A percentile compares a stretch with the other conserved stretches of the same genome.
These are phyloP conservation scores for Stromatinia cepivora DNA, from an alignment of 2,329 filamentous ascomycete genomes.

Conservation along the genomic window DNA sequence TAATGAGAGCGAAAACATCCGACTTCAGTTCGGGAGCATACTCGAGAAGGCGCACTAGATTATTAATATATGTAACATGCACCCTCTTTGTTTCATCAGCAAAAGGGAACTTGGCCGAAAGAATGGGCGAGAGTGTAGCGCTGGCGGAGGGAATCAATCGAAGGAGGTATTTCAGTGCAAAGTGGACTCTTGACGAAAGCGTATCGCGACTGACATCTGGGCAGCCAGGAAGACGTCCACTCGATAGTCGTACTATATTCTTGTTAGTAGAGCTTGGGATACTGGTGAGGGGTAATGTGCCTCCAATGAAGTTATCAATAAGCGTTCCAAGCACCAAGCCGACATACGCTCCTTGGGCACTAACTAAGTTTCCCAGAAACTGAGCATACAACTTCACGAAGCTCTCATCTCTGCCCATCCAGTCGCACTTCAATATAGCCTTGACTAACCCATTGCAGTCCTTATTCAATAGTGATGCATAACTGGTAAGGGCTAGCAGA, in stretches of 20 bases:
- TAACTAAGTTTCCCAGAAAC: conserved; percentile 72
- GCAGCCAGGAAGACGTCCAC: conserved; percentile 45
- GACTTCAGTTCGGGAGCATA: conserved; percentile 78
- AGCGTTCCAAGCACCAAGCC: conserved; percentile 75
- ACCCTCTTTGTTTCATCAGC: conserved; percentile 72
- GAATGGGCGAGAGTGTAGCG: conserved; percentile 64
- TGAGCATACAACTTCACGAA: conserved; percentile 68
- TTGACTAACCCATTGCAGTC: conserved; percentile 60
- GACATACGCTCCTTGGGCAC: conserved; percentile 79
- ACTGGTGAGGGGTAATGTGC: conserved; percentile 40
- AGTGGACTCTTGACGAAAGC: conserved; percentile 72
- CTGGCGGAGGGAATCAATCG: conserved; percentile 79
- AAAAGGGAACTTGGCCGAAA: conserved; percentile 71
- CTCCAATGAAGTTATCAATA: conserved; percentile 70
- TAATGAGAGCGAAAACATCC: conserved; percentile 79
- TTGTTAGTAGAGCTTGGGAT: conserved; percentile 44
- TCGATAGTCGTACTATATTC: conserved; percentile 42
- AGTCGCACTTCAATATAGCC: conserved; percentile 60
- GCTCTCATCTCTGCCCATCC: conserved; percentile 63
- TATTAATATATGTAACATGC: conserved; percentile 87
- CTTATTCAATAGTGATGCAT: conserved; percentile 59
- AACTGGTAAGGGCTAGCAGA: conserved; percentile 62
- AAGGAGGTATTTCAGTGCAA: conserved; percentile 72
- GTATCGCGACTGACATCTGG: conserved; percentile 62
- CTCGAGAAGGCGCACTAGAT: conserved; percentile 73